These are phyloP conservation scores for Amylostereum areolatum DNA, from an alignment of 1,284 basidiomycete genomes.

Conservation along the genomic window DNA sequence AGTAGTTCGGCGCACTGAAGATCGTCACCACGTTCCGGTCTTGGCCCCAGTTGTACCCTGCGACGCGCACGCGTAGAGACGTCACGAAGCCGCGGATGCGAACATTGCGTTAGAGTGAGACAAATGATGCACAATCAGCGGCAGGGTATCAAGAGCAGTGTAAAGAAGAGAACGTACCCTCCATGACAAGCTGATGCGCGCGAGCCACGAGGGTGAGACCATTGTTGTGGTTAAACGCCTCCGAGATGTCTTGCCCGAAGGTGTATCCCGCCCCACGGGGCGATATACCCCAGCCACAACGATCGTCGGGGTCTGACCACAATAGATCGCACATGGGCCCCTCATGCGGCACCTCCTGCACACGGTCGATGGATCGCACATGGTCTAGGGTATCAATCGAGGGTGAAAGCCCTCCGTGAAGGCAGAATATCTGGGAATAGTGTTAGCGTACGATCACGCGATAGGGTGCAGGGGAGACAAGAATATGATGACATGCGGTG, in stretches of 20 bases:
- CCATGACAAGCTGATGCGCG: constrained; percentile 98
- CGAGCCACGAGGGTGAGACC: constrained; percentile 94
- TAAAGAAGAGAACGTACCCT: constrained; percentile 59
- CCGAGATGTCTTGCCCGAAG: constrained; percentile 98
- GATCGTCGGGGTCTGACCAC: constrained; percentile 99
- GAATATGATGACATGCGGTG: too few species aligned
- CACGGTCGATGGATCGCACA: constrained; percentile 95
- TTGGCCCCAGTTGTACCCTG: constrained; percentile 95
- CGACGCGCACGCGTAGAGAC: constrained; percentile 2
- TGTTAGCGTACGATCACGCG: constrained; percentile 18
- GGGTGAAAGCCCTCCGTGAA: constrained; percentile 97
- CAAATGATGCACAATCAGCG: too few species aligned
- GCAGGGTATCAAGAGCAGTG: too few species aligned
- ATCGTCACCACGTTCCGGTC: constrained; percentile 99
- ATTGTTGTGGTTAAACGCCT: constrained; percentile 99
- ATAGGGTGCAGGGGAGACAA: constrained; percentile 3
- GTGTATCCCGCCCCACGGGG: constrained; percentile 99
- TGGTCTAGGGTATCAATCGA: constrained; percentile 99
- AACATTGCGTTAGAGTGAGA: neutral
- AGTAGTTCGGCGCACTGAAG: constrained; percentile 98
- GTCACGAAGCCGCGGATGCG: neutral
- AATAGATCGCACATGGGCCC: constrained; percentile 99
- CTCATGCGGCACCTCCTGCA: constrained; percentile 98
- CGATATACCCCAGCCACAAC: constrained; percentile 99
- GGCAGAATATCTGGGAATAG: constrained; percentile 90